Percentiles rank a stretch among this genome's conserved stretches.
phyloP scores from a whole-genome alignment of 2,329 filamentous ascomycete species.

The Aspergillus thermomutatus region DNA sequence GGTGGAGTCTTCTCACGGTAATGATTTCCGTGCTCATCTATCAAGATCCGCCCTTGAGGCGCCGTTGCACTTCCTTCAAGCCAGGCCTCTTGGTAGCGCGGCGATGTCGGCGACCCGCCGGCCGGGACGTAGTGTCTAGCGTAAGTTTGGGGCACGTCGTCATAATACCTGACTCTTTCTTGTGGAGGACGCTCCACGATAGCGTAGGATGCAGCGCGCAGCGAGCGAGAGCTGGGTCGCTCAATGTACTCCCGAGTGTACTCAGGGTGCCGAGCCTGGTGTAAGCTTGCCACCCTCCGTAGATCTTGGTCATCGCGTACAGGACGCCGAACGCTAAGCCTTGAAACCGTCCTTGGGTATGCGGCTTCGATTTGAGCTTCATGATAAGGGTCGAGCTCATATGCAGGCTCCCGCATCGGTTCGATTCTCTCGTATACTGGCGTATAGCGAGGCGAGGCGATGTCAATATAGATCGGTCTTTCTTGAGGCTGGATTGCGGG shows the following conservation, averaged over 20 bases:
- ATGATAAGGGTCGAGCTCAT: slow-evolving; percentile 35
- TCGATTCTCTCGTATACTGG: slow-evolving; percentile 35
- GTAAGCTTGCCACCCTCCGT: slow-evolving; percentile 46
- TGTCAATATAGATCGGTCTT: slow-evolving; percentile 49
- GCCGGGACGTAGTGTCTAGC: slow-evolving; percentile 33
- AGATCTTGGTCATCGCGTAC: slow-evolving; percentile 44
- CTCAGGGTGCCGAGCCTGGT: slow-evolving; percentile 43
- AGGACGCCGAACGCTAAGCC: slow-evolving; percentile 35
- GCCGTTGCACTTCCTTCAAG: slow-evolving; percentile 46
- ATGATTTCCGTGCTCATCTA: slow-evolving; percentile 79
- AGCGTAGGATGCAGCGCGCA: slow-evolving; percentile 40
- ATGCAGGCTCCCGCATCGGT: slow-evolving; percentile 26
- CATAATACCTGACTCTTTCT: slow-evolving; percentile 39
- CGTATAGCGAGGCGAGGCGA: slow-evolving; percentile 40
- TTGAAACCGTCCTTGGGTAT: slow-evolving; percentile 38
- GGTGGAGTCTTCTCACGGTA: slow-evolving; percentile 60
- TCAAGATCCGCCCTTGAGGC: slow-evolving; percentile 64
- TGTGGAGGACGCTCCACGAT: slow-evolving; percentile 37
- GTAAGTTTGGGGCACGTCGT: slow-evolving; percentile 32
- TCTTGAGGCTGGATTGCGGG: slow-evolving; percentile 35
- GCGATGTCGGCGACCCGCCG: slow-evolving; percentile 36
- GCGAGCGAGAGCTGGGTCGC: slow-evolving; percentile 33
- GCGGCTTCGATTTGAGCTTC: slow-evolving; percentile 31
- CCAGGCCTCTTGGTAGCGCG: slow-evolving; percentile 40
- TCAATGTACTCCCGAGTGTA: slow-evolving; percentile 44